These are phyloP conservation scores for Taphrina sp. DNA, from an alignment of 1,139 yeast genomes.

Conservation along the genomic window DNA sequence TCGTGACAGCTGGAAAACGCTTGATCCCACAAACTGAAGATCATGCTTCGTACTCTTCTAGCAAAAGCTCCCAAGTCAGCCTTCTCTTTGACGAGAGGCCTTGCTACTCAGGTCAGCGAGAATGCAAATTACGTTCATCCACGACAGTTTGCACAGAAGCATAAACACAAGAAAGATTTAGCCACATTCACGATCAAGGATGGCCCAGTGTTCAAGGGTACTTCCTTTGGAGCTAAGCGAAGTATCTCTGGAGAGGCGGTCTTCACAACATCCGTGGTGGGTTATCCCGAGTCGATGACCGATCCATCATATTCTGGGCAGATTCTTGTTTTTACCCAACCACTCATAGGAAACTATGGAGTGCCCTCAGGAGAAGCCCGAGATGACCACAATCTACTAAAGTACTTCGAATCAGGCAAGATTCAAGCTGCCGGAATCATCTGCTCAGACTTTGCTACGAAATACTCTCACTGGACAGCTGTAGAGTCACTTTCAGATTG, in stretches of 20 bases:
- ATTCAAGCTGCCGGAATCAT: constrained; percentile 95
- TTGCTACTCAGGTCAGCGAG: constrained; percentile 21
- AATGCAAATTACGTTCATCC: constrained; percentile 30
- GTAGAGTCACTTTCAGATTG: constrained; percentile 91
- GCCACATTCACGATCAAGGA: constrained; percentile 89
- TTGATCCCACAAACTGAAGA: neutral
- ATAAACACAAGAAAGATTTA: constrained; percentile 53
- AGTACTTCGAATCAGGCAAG: constrained; percentile 85
- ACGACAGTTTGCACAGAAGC: constrained; percentile 30
- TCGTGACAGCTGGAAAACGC: constrained; percentile 6
- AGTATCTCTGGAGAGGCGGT: constrained; percentile 96
- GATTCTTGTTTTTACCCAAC: constrained; percentile 93
- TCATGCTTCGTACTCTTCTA: constrained; percentile 16
- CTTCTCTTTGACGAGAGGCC: neutral
- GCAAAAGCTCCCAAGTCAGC: constrained; percentile 2
- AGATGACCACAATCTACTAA: constrained; percentile 79
- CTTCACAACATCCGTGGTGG: constrained; percentile 93
- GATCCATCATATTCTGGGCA: constrained; percentile 97
- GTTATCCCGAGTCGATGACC: constrained; percentile 98
- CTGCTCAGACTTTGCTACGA: constrained; percentile 91
- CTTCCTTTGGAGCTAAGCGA: constrained; percentile 90
- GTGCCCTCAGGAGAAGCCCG: constrained; percentile 81
- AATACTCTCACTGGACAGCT: constrained; percentile 98
- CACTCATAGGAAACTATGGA: constrained; percentile 95
- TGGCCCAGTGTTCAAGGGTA: constrained; percentile 91